A percentile compares a stretch with the other conserved stretches of the same genome.
Evolutionary conservation across 192 early-diverging fungal genomes (phyloP).

Genomic region (Cladochytrium replicatum): DNA sequence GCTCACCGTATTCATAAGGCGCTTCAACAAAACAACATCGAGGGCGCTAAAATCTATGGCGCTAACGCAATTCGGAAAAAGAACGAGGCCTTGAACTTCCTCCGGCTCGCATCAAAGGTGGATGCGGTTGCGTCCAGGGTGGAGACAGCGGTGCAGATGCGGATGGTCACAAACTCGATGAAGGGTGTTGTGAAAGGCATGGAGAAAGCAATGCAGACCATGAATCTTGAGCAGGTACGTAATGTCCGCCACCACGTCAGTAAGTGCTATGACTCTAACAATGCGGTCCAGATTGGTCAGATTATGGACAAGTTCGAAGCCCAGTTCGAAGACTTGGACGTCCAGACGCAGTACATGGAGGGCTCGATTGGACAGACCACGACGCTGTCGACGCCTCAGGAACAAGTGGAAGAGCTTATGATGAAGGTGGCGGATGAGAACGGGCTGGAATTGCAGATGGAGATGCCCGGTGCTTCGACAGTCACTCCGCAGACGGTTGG

Average conservation of each 20-base stretch:
- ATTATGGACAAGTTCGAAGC: conserved; percentile 98
- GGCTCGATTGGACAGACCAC: conserved; percentile 81
- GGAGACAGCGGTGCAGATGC: conserved; percentile 92
- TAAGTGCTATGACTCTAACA: not conserved
- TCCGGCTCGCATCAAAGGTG: conserved; percentile 79
- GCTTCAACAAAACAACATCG: conserved; percentile 84
- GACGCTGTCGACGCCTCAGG: conserved; percentile 75
- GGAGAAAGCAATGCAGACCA: conserved; percentile 86
- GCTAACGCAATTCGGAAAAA: conserved; percentile 96
- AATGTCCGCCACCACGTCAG: not conserved
- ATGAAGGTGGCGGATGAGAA: conserved; percentile 95
- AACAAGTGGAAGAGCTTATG: conserved; percentile 89
- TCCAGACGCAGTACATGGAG: conserved; percentile 97
- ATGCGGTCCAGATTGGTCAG: conserved; percentile 63
- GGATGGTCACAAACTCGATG: conserved; percentile 73
- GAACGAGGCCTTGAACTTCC: conserved; percentile 83
- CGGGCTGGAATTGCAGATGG: conserved; percentile 77
- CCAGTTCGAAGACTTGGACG: conserved; percentile 95
- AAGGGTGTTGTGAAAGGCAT: conserved; percentile 82
- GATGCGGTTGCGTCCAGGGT: conserved; percentile 86
- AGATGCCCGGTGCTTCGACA: conserved; percentile 39
- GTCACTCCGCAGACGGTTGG: conserved; percentile 16
- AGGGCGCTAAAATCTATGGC: conserved; percentile 87
- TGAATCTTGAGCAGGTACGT: conserved; percentile 89
- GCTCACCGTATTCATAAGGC: conserved; percentile 39